Base-by-base conservation (phyloP, 306 rosid species). In the Oxytropis ochrocephala region DNA sequence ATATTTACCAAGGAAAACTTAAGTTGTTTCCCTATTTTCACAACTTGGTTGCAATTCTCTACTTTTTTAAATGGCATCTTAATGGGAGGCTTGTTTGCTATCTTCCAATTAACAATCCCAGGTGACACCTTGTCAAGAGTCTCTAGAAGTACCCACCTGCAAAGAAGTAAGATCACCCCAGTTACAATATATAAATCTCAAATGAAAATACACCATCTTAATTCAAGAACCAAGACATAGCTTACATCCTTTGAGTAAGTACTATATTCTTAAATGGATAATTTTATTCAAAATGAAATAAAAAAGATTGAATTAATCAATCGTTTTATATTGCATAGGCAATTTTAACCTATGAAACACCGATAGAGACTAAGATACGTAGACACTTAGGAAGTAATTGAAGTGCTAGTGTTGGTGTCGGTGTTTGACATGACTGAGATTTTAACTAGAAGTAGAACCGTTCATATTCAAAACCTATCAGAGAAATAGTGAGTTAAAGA, bases 1-100 rank as follows among this genome's bases (percentile, higher is more conserved):
- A 94, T 66, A 71, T 94, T 94, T 67, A 94, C 99, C 54, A 94
- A 69, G 14, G 99, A 94, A 84, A 94, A 94, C 70, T 89, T 94
- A 63, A 94, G 68, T 48, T 94, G 99, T 68, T 87, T 94, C 80
- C 99, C 99, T 3, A 94, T 76, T 80, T 88, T 91, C 46, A 94
- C 91, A 32, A 91, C 99, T 81, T 94, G 99, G 70, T 94, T 94
- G 80, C 99, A 94, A 78, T 94, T 94, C 77, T 94, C 97, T 36
- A 94, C 96, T 88, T 94, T 94, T 77, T 79, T 94, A 66, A 94
- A 91, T 33, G 99, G 99, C 99, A 94, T 91, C 84, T 94, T 91
- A 54, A 94, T 91, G 3, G 99, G 99, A 75, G 99, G 99, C 73
- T 88, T 94, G 86, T 81, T 90, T 33, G 99, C 88, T 69, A 83